Base-by-base conservation (phyloP, 2,329 filamentous ascomycete species). In the Xylaria digitata region DNA sequence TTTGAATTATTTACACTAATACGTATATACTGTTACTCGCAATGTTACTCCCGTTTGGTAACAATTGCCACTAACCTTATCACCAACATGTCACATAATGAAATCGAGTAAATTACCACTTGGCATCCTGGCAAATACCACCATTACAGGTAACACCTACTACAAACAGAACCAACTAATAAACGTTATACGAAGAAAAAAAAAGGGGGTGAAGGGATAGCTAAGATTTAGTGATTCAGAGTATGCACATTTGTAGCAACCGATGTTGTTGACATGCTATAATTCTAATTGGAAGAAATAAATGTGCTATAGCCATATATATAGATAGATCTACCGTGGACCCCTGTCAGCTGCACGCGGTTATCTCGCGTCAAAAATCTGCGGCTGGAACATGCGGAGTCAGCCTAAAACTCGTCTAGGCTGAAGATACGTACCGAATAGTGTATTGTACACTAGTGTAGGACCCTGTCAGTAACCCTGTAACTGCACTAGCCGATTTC, bases 351-450 rank as follows among this genome's bases (percentile, higher is more conserved):
- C 26, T 53, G 45, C 58, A 65, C 61, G 70, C 70, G 70, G 70
- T 62, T 72, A 72, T 72, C 70, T 72, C 63, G 68, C 70, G 68
- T 69, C 61, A 67, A 65, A 26, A 65, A 69, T 63, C 61, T 68
- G 65, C 68, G 63, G 63, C 65, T 71, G 57, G 66, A 55, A 65
- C 42, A 61, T 42, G 59, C 61, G 63, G 66, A 61, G 42, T 45
- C 54, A 37, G 42, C 42, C 42, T 61, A 48, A 58, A 57, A 53
- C 26, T 23, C 15, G n/a, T 43, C 37, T 58, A 34, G 62, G 65
- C 62, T 68, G 60, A 61, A 54, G 66, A 57, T 68, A 70, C 64
- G 61, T 67, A 61, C 55, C 64, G 59, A 52, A 30, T 9, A 13
- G 11, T 26, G 26, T 26, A 5, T 1, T 26, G 26, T n/a, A n/a